Base-by-base conservation (phyloP, 2,329 filamentous ascomycete genomes). In the Cercospora berteroae region DNA sequence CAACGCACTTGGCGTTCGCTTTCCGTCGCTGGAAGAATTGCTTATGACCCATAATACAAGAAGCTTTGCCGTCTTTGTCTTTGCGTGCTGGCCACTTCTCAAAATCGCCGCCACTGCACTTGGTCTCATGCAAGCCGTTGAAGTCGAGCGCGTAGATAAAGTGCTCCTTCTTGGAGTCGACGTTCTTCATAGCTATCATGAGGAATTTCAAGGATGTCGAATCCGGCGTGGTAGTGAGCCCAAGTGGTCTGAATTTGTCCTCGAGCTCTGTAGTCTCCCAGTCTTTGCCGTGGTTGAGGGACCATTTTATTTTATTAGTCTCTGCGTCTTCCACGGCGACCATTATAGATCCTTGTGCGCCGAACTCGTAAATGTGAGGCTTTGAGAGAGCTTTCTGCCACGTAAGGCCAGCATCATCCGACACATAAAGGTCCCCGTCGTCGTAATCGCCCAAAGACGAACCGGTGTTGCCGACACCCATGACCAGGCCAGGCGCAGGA, bases 331-430 rank as follows among this genome's bases (percentile, higher is more conserved):
- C 85, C 42, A 98, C 84, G 4, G 95, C 95, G 31, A 98, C 85
- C 31, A 99, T 83, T 20, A 99, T 87, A 16, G 93, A 93, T 1
- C 95, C 95, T 72, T 96, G 90, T 74, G 97, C 94, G 63, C 95
- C 95, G 78, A 98, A 96, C 76, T 97, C 94, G 79, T 96, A 99
- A 78, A 96, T 95, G 81, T 98, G 93, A 12, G 94, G 91, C 20
- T 92, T 92, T 16, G 93, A 84, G 5, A 92, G 84, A 0, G 89
- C 86, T 76, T 89, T 83, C 42, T 83, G 87, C 95, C 96, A 99
- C 1, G 89, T 94, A 68, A 92, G 81, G 48, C 95, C 95, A 20
- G 94, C 94, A 79, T 98, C 89, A 75, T 97, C 92, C 0, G 95
- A 99, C 27, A 98, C 88, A 76, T 89, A 98, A 1, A 97, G 86